Conservation (phyloP, 139 green algal species). For the Desmodesmus armatus region DNA sequence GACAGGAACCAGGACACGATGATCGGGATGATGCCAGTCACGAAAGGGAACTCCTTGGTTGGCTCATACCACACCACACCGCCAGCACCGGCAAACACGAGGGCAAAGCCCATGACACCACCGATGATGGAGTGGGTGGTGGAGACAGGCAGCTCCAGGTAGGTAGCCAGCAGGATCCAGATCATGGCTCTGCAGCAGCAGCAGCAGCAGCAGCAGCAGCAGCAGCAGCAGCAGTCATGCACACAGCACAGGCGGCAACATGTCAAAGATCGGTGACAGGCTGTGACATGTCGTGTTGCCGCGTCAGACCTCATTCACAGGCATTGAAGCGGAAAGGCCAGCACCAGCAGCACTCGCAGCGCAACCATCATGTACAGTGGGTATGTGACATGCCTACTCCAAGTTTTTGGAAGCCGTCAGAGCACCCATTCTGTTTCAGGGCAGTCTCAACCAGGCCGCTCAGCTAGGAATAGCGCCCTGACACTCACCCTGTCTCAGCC, state of each 20-base stretch:
- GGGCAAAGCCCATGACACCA: slow-evolving; percentile 54
- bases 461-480: no score
- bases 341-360: neutral
- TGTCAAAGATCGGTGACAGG: neutral
- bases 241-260: no score
- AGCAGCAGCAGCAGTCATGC: neutral
- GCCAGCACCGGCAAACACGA: slow-evolving; percentile 44
- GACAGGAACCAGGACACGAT: slow-evolving; percentile 59
- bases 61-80: slow-evolving; percentile 42
- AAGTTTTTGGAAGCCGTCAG: slow-evolving; percentile 60
- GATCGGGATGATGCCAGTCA: neutral
- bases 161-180: slow-evolving; percentile 69
- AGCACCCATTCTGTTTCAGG: no score
- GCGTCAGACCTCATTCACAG: no score
- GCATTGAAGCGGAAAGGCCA: neutral
- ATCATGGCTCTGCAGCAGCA: neutral
- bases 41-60: slow-evolving; percentile 2
- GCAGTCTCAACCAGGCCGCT: no score
- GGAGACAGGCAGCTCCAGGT: slow-evolving; percentile 70
- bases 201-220: neutral
- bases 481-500: slow-evolving; percentile 37
- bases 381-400: slow-evolving; percentile 69
- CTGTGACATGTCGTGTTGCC: neutral
- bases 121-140: slow-evolving; percentile 75
- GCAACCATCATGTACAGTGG: slow-evolving; percentile 53